These are phyloP conservation scores for Boletus subparvulus DNA, from an alignment of 768 basidiomycete genomes.

Conservation along the genomic window DNA sequence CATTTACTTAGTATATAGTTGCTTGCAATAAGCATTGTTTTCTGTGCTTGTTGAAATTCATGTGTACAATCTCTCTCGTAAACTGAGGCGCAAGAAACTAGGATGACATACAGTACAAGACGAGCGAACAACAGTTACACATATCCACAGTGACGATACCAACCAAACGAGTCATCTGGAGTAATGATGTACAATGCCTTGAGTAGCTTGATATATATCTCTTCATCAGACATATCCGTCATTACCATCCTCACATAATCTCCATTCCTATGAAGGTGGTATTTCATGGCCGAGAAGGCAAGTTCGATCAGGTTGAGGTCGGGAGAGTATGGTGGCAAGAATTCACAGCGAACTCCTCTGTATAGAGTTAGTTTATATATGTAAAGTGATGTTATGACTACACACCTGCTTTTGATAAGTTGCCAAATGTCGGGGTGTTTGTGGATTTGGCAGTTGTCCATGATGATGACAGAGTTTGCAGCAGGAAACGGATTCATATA, in stretches of 20 bases:
- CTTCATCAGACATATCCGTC: neutral
- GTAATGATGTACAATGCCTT: neutral
- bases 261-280: neutral
- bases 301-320: conserved; percentile 33
- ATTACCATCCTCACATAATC: neutral
- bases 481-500: conserved; percentile 35
- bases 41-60: no score
- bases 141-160: neutral
- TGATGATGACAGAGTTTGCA: conserved; percentile 34
- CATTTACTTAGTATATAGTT: no score
- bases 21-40: no score
- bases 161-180: neutral
- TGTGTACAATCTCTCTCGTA: no score
- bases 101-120: no score
- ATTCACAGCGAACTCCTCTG: conserved; percentile 18
- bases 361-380: neutral
- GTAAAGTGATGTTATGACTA: no score
- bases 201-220: neutral
- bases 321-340: conserved; percentile 34
- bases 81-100: no score
- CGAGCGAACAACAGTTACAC: neutral
- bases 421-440: conserved; percentile 37
- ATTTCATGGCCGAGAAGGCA: conserved; percentile 28
- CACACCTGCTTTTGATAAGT: conserved; percentile 19
- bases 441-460: conserved; percentile 44